Conservation (phyloP, 179 eudicot genomes). For the Sideroxylon spinosum region DNA sequence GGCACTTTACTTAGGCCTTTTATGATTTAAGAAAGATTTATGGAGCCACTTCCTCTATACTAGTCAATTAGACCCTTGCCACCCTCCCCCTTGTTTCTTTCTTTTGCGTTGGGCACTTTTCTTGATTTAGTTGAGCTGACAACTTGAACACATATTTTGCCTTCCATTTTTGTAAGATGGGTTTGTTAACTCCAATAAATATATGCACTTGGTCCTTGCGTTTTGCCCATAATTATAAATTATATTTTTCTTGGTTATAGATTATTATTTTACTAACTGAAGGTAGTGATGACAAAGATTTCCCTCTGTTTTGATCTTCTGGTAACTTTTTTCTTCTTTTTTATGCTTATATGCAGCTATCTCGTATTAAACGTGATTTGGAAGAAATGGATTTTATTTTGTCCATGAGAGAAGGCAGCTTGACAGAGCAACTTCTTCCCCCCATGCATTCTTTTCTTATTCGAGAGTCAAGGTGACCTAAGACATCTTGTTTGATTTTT, state of each 20-base stretch:
- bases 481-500: slow-evolving; percentile 1
- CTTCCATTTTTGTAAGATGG: not conserved
- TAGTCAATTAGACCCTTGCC: not conserved
- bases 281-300: not conserved
- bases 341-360: slow-evolving; percentile 46
- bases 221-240: not conserved
- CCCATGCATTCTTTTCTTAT: slow-evolving; percentile 72
- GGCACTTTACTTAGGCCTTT: not conserved
- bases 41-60: not conserved
- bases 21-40: not conserved
- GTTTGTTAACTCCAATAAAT: not conserved
- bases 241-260: slow-evolving; percentile 8
- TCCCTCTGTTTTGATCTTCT: not conserved
- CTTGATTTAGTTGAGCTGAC: not conserved
- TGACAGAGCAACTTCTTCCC: slow-evolving; percentile 96
- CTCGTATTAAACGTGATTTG: slow-evolving; percentile 68
- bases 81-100: not conserved
- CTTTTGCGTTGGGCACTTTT: not conserved
- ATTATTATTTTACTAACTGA: not conserved
- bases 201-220: no score
- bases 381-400: slow-evolving; percentile 93
- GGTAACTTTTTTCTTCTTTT: not conserved
- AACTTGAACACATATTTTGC: not conserved
- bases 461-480: slow-evolving; percentile 64
- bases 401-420: slow-evolving; percentile 71